Evolutionary conservation across 2,329 filamentous ascomycete species (phyloP), one percentile per base, ranked within the genome.

Genomic region (Bimuria novae-zelandiae): DNA sequence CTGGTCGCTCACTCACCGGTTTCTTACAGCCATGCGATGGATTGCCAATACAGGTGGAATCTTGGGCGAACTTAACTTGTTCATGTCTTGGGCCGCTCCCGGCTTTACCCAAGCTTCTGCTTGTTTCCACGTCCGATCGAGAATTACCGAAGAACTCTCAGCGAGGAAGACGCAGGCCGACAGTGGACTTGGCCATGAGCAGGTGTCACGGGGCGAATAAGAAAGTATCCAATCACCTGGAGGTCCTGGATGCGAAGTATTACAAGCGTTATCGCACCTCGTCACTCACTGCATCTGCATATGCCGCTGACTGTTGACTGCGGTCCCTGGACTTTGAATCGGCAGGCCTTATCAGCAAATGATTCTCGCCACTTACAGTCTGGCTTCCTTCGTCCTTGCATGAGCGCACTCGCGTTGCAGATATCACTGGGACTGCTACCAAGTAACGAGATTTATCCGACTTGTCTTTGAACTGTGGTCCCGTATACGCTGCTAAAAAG

Each of bases 341-440:
- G 22, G 39, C 46, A 49, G 30, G 44, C 41, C 56, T 60, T 57
- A 60, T 60, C 52, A 60, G 11, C 16, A 29, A 29, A 25, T 30
- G 27, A 46, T 22, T n/a, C 40, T 54, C 30, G 36, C 51, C 43
- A 55, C 41, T 48, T 51, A 41, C 42, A 43, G 37, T 50, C 35
- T 21, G n/a, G 21, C 21, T 27, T n/a, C 12, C 35, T n/a, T 52
- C 41, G 14, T 42, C 44, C 40, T 50, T 44, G 47, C 43, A 50
- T 45, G 29, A 30, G 46, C 30, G 37, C 37, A 21, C 36, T 40
- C 42, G 11, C 19, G 25, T 16, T 23, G 53, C 42, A 47, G 30
- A 47, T 54, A 43, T 49, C 40, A 22, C 49, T 50, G 59, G 49
- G 50, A 49, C 30, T 55, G 33, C 32, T 43, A 35, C 40, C 30